phyloP scores from a whole-genome alignment of 2,329 filamentous ascomycete genomes.

The Lecanosticta acicola region DNA sequence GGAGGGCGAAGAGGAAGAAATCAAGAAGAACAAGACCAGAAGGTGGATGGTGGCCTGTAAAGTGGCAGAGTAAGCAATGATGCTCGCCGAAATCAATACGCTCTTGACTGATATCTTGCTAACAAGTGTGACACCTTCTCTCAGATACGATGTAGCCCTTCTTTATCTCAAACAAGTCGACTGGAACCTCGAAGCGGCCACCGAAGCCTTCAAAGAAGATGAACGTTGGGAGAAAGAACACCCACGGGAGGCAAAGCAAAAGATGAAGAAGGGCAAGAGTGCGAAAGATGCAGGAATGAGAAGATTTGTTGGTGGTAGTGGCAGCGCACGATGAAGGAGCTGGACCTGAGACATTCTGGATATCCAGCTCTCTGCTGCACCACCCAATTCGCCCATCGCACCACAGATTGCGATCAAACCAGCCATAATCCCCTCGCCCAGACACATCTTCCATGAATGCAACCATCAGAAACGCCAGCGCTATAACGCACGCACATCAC shows the following conservation, averaged over 20 bases:
- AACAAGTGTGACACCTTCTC: slow-evolving; percentile 34
- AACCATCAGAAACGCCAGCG: neutral
- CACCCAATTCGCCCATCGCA: too few species aligned
- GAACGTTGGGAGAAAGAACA: slow-evolving; percentile 70
- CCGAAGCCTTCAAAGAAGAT: slow-evolving; percentile 62
- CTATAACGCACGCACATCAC: neutral
- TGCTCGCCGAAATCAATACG: neutral
- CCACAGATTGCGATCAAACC: too few species aligned
- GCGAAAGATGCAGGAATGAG: slow-evolving; percentile 32
- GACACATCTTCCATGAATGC: neutral
- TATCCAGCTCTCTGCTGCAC: too few species aligned
- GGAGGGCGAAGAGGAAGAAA: slow-evolving; percentile 70
- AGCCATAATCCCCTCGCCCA: neutral
- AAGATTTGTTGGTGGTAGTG: slow-evolving; percentile 30
- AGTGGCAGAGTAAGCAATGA: slow-evolving; percentile 60
- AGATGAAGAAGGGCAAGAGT: slow-evolving; percentile 40
- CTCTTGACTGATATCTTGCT: slow-evolving; percentile 26
- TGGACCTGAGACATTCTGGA: too few species aligned
- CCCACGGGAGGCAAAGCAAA: slow-evolving; percentile 48
- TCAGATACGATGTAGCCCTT: slow-evolving; percentile 62
- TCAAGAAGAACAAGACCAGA: slow-evolving; percentile 63
- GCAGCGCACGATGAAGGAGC: neutral
- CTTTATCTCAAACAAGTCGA: slow-evolving; percentile 66
- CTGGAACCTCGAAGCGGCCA: slow-evolving; percentile 61
- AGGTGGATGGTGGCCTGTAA: slow-evolving; percentile 77